Conservation (phyloP, 2,329 filamentous ascomycete species). For the Aspergillus ibericus region DNA sequence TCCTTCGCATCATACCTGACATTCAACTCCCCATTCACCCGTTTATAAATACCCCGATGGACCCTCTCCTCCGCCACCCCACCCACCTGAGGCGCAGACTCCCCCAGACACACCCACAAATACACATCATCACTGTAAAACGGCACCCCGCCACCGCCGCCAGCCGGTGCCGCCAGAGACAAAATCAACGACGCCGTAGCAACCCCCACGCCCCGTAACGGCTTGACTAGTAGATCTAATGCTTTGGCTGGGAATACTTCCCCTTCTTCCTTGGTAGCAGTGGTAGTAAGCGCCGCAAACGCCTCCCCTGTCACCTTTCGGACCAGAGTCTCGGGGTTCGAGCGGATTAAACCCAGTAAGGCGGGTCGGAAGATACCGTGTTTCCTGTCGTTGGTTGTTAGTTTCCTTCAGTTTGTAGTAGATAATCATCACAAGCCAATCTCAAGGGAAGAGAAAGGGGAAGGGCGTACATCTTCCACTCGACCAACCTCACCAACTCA, state of each 20-base stretch:
- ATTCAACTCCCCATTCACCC: conserved; percentile 30
- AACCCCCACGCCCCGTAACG: conserved; percentile 43
- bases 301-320: conserved; percentile 29
- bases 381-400: conserved; percentile 27
- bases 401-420: too few relatives aligned
- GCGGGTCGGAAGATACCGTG: conserved; percentile 43
- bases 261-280: not conserved
- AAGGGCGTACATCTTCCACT: conserved; percentile 46
- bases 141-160: conserved; percentile 26
- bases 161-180: conserved; percentile 28
- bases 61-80: not conserved
- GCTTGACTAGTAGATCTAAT: conserved; percentile 34
- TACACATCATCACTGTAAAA: conserved; percentile 48
- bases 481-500: conserved; percentile 40
- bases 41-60: conserved; percentile 12
- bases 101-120: conserved; percentile 38
- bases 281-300: conserved; percentile 15
- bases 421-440: not conserved
- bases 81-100: conserved; percentile 16
- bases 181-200: conserved; percentile 47
- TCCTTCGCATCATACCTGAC: conserved; percentile 45
- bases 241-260: conserved; percentile 31
- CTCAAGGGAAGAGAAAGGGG: not conserved
- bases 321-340: conserved; percentile 31
- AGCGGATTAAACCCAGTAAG: conserved; percentile 41